These are phyloP conservation scores for Medicago arabica DNA, from an alignment of 306 rosid genomes.

Conservation along the genomic window DNA sequence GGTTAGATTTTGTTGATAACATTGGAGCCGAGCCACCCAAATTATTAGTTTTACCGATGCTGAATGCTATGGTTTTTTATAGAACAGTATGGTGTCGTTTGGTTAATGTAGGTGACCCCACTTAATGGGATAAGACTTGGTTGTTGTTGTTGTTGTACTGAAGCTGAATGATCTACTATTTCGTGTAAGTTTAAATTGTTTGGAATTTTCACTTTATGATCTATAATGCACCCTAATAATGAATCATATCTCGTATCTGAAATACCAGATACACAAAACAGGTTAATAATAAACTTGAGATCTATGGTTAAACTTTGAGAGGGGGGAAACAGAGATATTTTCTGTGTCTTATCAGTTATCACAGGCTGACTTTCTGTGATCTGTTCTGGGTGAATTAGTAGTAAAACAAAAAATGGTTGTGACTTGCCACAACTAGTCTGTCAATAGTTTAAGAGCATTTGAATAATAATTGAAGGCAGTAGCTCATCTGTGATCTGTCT, in stretches of 20 bases:
- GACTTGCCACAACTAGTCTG: not conserved
- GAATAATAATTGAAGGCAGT: not conserved
- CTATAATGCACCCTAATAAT: slow-evolving; percentile 3
- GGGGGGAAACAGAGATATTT: not conserved
- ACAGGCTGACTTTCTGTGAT: no score
- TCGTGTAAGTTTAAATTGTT: slow-evolving; percentile 18
- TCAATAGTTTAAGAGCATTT: not conserved
- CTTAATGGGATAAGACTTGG: no score
- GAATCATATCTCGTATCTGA: not conserved
- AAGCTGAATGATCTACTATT: slow-evolving; percentile 12
- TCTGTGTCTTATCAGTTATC: not conserved
- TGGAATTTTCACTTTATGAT: slow-evolving; percentile 20
- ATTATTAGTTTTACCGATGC: slow-evolving; percentile 5
- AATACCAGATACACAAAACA: not conserved
- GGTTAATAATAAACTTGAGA: not conserved
- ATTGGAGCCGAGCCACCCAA: slow-evolving; percentile 6
- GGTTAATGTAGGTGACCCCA: no score
- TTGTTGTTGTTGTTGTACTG: not conserved
- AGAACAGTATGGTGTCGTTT: no score
- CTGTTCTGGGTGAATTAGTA: no score
- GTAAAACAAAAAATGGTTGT: no score
- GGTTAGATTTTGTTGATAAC: slow-evolving; percentile 15
- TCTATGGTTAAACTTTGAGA: not conserved
- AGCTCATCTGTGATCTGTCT: not conserved
- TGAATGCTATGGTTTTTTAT: not conserved